phyloP scores from a whole-genome alignment of 345 rosid genomes.

The Gossypium thurberi region DNA sequence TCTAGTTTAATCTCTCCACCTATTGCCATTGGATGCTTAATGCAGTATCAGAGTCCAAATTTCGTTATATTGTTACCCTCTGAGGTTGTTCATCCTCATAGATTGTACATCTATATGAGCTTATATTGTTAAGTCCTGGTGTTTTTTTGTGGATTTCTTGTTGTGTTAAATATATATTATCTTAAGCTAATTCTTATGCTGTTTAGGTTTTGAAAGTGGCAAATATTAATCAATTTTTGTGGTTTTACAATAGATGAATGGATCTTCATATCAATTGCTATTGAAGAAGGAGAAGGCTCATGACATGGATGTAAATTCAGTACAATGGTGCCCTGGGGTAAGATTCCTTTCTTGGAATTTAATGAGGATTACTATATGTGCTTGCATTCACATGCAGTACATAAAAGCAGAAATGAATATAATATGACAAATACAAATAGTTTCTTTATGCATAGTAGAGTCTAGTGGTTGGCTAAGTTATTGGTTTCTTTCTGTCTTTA shows the following conservation, averaged over 20 bases:
- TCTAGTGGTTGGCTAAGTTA: neutral
- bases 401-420: neutral
- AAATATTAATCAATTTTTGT: conserved; percentile 9
- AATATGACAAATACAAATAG: neutral
- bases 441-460: neutral
- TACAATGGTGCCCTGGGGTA: conserved; percentile 78
- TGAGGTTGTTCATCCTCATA: too few species aligned
- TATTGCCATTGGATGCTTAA: too few species aligned
- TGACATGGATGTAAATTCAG: conserved; percentile 80
- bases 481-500: neutral
- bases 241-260: conserved; percentile 3
- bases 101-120: too few species aligned
- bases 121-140: too few species aligned
- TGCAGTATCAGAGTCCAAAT: too few species aligned
- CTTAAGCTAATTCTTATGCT: neutral
- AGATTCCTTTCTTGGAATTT: conserved; percentile 21
- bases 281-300: conserved; percentile 85
- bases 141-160: too few species aligned
- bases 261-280: conserved; percentile 52
- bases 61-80: too few species aligned
- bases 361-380: neutral
- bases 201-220: neutral
- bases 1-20: too few species aligned
- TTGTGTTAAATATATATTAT: too few species aligned
- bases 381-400: neutral